Evolutionary conservation across 2,329 filamentous ascomycete species (phyloP).

Genomic region (Epichloe festucae): DNA sequence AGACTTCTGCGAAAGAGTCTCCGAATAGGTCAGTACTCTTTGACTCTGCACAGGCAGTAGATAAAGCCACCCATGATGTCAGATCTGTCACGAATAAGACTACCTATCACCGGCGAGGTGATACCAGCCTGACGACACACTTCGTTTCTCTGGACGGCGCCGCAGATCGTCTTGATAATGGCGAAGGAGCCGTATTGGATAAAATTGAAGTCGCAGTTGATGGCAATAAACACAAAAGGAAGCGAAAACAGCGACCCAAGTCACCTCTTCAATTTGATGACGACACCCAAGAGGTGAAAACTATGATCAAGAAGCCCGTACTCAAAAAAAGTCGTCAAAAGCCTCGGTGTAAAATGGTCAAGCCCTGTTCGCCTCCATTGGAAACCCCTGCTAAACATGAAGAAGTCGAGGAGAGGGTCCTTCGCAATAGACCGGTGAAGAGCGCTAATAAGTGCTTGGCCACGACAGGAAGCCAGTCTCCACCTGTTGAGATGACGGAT

Average conservation of each 20-base stretch:
- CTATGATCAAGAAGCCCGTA: conserved; percentile 1
- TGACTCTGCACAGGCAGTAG: not conserved
- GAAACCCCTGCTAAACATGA: not conserved
- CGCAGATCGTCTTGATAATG: not conserved
- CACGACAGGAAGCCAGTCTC: not conserved
- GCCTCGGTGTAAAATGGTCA: not conserved
- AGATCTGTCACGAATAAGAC: not conserved
- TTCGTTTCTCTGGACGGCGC: conserved; percentile 1
- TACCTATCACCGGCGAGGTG: too few species aligned
- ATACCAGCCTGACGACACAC: not conserved
- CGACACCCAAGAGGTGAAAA: conserved; percentile 15
- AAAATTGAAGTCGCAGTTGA: not conserved
- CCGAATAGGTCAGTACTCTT: too few species aligned
- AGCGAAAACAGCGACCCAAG: conserved; percentile 21
- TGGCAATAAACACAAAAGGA: conserved; percentile 8
- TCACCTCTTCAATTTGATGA: conserved; percentile 20
- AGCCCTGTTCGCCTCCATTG: not conserved
- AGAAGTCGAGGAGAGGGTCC: not conserved
- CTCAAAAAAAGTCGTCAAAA: not conserved
- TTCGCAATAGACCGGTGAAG: not conserved
- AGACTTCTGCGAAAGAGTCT: not conserved
- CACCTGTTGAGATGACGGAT: not conserved
- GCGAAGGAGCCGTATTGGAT: not conserved
- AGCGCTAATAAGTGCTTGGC: not conserved
- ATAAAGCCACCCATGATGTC: not conserved